A percentile compares a stretch with the other conserved stretches of the same genome.
phyloP scores from a whole-genome alignment of 169 alveolate genomes.

The Cryptosporidium canis region DNA sequence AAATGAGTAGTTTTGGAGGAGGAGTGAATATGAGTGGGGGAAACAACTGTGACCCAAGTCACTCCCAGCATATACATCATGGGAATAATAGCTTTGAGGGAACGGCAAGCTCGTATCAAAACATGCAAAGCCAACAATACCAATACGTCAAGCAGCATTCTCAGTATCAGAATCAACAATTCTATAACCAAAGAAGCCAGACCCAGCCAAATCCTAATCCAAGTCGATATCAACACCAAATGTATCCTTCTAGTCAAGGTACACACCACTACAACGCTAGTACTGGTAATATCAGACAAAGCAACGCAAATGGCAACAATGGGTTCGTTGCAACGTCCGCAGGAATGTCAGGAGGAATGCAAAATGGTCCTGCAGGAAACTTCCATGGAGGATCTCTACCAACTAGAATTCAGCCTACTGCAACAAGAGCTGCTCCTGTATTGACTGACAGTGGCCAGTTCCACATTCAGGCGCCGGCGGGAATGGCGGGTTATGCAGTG shows the following conservation, averaged over 20 bases:
- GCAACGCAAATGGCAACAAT: background rate
- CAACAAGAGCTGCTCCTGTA: background rate
- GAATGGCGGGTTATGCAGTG: background rate
- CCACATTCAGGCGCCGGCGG: background rate
- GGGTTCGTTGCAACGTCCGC: background rate
- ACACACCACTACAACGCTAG: background rate
- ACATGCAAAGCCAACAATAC: background rate
- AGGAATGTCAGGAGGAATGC: background rate
- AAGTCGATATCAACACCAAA: conserved; percentile 13
- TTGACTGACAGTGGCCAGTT: background rate
- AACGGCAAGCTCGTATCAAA: background rate
- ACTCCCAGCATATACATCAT: background rate
- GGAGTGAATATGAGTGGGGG: no score
- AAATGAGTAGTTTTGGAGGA: background rate
- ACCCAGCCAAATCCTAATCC: background rate
- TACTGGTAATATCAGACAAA: background rate
- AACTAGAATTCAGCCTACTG: background rate
- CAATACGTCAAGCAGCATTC: background rate
- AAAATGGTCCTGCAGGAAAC: background rate
- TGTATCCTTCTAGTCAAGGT: background rate
- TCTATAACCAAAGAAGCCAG: background rate
- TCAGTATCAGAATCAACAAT: background rate
- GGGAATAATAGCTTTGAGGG: background rate
- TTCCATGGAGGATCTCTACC: background rate
- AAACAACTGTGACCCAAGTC: background rate